phyloP scores from a whole-genome alignment of 192 early-diverging fungal genomes.

The Backusella tuberculispora region DNA sequence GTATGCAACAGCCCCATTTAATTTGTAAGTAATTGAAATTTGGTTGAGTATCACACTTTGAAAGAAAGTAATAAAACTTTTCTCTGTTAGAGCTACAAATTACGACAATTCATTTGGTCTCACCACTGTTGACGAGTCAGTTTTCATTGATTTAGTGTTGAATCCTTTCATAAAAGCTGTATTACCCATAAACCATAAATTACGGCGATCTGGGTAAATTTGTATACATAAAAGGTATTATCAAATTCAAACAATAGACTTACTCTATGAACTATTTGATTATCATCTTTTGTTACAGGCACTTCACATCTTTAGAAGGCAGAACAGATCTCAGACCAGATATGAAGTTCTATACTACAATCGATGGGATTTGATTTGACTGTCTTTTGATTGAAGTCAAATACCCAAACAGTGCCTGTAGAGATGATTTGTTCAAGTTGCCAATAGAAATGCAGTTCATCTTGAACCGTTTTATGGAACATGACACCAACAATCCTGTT shows the following conservation, averaged over 20 bases:
- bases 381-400: constrained; percentile 9
- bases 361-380: neutral
- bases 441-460: neutral
- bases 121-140: neutral
- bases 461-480: neutral
- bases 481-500: neutral
- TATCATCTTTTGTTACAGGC: neutral
- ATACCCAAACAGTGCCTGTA: neutral
- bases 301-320: neutral
- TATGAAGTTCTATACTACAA: neutral
- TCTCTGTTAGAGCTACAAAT: neutral
- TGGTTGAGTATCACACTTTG: neutral
- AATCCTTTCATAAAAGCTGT: constrained; percentile 1
- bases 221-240: neutral
- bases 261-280: neutral
- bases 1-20: neutral
- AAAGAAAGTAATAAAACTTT: neutral
- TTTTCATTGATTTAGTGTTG: constrained; percentile 1
- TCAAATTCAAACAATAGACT: too few relatives aligned
- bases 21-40: neutral
- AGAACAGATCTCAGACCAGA: neutral
- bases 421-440: neutral
- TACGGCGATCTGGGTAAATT: neutral
- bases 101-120: neutral
- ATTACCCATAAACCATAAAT: neutral